phyloP scores from a whole-genome alignment of 805 yeast species.

The Pichia insulana region DNA sequence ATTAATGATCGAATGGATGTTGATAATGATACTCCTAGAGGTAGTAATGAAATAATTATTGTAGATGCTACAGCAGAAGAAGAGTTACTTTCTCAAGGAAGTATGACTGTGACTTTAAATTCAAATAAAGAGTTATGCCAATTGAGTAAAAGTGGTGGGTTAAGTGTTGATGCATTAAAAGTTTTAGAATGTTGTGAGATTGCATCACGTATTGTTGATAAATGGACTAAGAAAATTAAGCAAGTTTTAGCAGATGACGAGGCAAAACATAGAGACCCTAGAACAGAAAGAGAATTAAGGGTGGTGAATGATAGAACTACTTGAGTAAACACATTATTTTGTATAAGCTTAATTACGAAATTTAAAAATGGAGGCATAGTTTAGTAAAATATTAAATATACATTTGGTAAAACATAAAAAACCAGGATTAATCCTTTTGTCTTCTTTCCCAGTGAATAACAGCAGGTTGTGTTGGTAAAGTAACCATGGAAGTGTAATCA shows the following conservation, averaged over 20 bases:
- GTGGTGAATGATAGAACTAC: constrained; percentile 25
- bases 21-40: constrained; percentile 1
- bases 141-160: constrained; percentile 82
- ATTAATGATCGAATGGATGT: constrained; percentile 3
- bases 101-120: constrained; percentile 77
- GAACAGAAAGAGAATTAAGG: constrained; percentile 21
- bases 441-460: constrained; percentile 65
- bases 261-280: constrained; percentile 15
- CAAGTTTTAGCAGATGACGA: constrained; percentile 47
- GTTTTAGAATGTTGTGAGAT: constrained; percentile 60
- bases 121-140: constrained; percentile 89
- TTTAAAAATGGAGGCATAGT: not conserved
- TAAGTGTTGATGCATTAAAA: constrained; percentile 64
- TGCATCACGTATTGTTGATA: constrained; percentile 57
- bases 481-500: constrained; percentile 87
- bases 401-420: not conserved
- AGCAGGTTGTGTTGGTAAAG: constrained; percentile 78
- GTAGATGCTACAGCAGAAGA: constrained; percentile 75
- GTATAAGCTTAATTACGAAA: not conserved
- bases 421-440: constrained; percentile 13
- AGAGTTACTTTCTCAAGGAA: constrained; percentile 68
- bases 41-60: constrained; percentile 36
- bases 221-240: constrained; percentile 56
- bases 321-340: no score
- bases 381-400: not conserved